Conservation (phyloP, 768 basidiomycete species). For the Ramaria rubella region DNA sequence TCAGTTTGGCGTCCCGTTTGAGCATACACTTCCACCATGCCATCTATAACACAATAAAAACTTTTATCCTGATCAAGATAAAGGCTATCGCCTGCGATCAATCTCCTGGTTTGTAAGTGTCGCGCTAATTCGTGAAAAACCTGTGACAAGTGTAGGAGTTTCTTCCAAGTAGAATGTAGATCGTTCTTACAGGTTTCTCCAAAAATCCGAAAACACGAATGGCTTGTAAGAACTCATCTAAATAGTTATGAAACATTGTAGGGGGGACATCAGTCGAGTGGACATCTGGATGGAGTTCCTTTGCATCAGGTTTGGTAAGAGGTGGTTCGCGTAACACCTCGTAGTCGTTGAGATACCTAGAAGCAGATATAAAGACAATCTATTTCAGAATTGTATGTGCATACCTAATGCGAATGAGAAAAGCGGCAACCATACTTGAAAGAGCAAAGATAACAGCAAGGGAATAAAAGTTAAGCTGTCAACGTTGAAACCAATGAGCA, state of each 20-base stretch:
- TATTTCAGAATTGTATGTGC: slow-evolving; percentile 31
- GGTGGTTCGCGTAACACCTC: slow-evolving; percentile 76
- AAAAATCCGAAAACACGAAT: slow-evolving; percentile 96
- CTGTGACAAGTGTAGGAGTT: slow-evolving; percentile 33
- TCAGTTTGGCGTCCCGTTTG: slow-evolving; percentile 50
- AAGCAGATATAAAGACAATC: slow-evolving; percentile 23
- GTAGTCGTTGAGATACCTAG: slow-evolving; percentile 70
- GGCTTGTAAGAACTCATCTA: slow-evolving; percentile 95
- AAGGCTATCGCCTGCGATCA: slow-evolving; percentile 93
- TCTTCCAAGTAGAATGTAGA: background rate
- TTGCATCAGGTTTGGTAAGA: slow-evolving; percentile 73
- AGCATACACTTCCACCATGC: slow-evolving; percentile 91
- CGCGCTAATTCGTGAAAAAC: slow-evolving; percentile 96
- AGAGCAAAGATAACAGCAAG: slow-evolving; percentile 72
- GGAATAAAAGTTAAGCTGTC: slow-evolving; percentile 85
- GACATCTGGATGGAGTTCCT: slow-evolving; percentile 87
- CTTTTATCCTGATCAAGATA: slow-evolving; percentile 87
- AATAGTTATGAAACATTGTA: slow-evolving; percentile 86
- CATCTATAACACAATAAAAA: slow-evolving; percentile 98
- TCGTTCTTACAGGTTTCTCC: slow-evolving; percentile 79
- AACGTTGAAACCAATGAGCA: slow-evolving; percentile 7
- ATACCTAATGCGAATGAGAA: slow-evolving; percentile 57
- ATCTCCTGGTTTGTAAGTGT: slow-evolving; percentile 89
- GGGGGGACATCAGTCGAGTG: slow-evolving; percentile 60
- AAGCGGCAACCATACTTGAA: slow-evolving; percentile 62